Evolutionary conservation across 495 filamentous ascomycete species (phyloP).

Genomic region (Xylaria castorea): DNA sequence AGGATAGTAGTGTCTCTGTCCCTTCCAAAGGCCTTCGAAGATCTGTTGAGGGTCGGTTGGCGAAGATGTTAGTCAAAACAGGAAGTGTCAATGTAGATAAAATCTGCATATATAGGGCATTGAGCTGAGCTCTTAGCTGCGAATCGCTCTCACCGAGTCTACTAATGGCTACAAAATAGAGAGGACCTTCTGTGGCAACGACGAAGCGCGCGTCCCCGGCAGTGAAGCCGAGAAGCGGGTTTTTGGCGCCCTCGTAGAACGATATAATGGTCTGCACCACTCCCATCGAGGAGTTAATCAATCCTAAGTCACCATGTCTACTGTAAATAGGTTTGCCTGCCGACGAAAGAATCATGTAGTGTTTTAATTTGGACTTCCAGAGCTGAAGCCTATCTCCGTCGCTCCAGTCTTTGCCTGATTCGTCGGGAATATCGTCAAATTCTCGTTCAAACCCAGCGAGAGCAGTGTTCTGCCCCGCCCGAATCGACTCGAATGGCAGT

Average conservation of each 20-base stretch:
- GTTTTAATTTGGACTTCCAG: conserved; percentile 91
- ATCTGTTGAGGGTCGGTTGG: conserved; percentile 88
- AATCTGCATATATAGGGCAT: conserved; percentile 97
- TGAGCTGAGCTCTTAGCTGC: conserved; percentile 86
- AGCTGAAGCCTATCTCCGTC: conserved; percentile 69
- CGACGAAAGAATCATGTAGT: conserved; percentile 93
- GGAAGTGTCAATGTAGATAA: conserved; percentile 92
- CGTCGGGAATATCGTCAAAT: conserved; percentile 77
- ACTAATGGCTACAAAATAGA: conserved; percentile 94
- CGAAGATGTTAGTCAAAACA: conserved; percentile 86
- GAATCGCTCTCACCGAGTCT: conserved; percentile 86
- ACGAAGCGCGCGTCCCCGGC: conserved; percentile 86
- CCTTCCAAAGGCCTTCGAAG: conserved; percentile 91
- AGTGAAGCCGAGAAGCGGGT: conserved; percentile 79
- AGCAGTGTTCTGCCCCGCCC: conserved; percentile 55
- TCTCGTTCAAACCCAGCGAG: conserved; percentile 74
- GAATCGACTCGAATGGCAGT: conserved; percentile 62
- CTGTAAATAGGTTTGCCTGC: conserved; percentile 99
- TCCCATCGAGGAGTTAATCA: conserved; percentile 94
- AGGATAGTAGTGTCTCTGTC: conserved; percentile 88
- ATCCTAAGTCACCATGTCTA: conserved; percentile 84
- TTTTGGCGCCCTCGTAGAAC: conserved; percentile 83
- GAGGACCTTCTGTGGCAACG: conserved; percentile 77
- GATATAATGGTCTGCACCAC: conserved; percentile 97
- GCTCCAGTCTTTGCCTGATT: conserved; percentile 63